Percentiles rank a stretch among this genome's conserved stretches.
These are phyloP conservation scores for Piloderma croceum DNA, from an alignment of 768 basidiomycete species.

Conservation along the genomic window DNA sequence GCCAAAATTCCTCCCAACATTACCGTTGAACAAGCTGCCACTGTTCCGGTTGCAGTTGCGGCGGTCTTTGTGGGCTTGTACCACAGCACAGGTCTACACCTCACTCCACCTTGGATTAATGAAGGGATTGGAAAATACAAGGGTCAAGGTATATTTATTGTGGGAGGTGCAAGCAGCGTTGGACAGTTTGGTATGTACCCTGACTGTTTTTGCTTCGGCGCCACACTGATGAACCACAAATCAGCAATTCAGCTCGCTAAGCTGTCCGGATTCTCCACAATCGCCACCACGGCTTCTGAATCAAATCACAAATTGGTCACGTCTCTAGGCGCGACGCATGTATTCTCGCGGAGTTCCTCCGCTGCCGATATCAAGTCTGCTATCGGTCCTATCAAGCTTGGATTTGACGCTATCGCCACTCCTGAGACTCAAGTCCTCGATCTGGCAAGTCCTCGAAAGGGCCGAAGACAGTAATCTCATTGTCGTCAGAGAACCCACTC, in stretches of 20 bases:
- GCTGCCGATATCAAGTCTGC: slow-evolving; percentile 16
- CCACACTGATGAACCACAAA: too few relatives aligned
- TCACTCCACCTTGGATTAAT: slow-evolving; percentile 34
- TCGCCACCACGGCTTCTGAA: slow-evolving; percentile 36
- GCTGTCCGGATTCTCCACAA: slow-evolving; percentile 31
- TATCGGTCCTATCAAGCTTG: slow-evolving; percentile 12
- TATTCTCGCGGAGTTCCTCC: slow-evolving; percentile 27
- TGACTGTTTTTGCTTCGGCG: not conserved
- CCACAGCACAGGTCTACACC: slow-evolving; percentile 34
- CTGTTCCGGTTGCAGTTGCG: slow-evolving; percentile 43
- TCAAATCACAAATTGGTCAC: slow-evolving; percentile 28
- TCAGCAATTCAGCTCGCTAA: slow-evolving; percentile 30
- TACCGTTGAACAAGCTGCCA: slow-evolving; percentile 43
- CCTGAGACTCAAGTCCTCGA: too few relatives aligned
- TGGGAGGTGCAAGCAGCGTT: slow-evolving; percentile 45
- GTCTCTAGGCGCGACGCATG: slow-evolving; percentile 33
- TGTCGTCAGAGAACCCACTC: too few relatives aligned
- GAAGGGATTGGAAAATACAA: slow-evolving; percentile 35
- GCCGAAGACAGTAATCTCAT: too few relatives aligned
- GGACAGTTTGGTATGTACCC: slow-evolving; percentile 41
- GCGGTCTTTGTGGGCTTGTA: slow-evolving; percentile 49
- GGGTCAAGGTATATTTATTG: slow-evolving; percentile 40
- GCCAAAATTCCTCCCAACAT: slow-evolving; percentile 42
- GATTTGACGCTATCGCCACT: slow-evolving; percentile 13
- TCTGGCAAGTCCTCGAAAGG: too few relatives aligned